These are phyloP conservation scores for Candida berthetii DNA, from an alignment of 805 yeast species.

Conservation along the genomic window DNA sequence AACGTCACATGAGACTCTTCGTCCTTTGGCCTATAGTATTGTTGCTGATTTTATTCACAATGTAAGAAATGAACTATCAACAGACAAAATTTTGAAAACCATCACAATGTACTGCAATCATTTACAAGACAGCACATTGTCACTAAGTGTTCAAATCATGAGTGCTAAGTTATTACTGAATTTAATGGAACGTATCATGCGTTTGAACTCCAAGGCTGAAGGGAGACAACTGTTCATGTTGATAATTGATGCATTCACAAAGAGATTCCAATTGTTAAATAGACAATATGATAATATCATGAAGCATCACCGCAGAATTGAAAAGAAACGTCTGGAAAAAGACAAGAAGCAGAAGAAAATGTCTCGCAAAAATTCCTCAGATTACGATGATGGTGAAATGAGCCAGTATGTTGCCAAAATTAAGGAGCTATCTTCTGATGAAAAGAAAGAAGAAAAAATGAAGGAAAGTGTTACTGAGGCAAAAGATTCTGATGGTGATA, in stretches of 20 bases:
- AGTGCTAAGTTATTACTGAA: constrained; percentile 87
- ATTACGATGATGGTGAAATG: constrained; percentile 29
- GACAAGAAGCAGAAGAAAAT: constrained; percentile 33
- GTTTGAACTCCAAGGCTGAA: constrained; percentile 74
- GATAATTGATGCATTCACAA: constrained; percentile 83
- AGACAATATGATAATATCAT: constrained; percentile 62
- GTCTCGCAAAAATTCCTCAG: background rate
- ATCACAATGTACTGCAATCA: constrained; percentile 77
- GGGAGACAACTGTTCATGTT: constrained; percentile 72
- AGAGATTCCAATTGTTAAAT: constrained; percentile 72
- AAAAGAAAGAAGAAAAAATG: constrained; percentile 1
- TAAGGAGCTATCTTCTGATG: constrained; percentile 5
- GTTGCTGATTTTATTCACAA: constrained; percentile 95
- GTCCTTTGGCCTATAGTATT: constrained; percentile 91
- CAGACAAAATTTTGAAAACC: constrained; percentile 82
- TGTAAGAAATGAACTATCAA: constrained; percentile 75
- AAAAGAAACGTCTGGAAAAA: constrained; percentile 33
- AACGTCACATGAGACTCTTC: constrained; percentile 81
- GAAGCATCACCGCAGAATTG: constrained; percentile 50
- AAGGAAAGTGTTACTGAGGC: background rate
- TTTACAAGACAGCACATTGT: constrained; percentile 74
- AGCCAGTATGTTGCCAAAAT: constrained; percentile 21
- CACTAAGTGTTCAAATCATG: constrained; percentile 92
- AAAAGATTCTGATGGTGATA: constrained; percentile 22
- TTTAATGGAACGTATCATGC: constrained; percentile 82